Base-by-base conservation (phyloP, 148 eudicot genomes). In the Vaccinium corymbosum region DNA sequence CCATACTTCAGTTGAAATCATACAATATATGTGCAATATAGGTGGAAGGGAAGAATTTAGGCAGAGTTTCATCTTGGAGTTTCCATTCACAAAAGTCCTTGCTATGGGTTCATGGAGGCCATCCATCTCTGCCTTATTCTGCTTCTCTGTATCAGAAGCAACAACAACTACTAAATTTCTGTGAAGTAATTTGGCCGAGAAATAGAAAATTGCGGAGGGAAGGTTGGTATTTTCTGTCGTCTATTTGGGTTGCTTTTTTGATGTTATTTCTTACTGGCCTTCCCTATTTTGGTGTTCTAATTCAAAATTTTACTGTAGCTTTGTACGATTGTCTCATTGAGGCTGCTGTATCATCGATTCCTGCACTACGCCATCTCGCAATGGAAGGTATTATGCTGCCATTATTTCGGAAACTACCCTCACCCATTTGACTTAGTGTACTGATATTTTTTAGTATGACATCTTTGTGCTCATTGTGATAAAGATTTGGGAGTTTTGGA, bases 81-180 rank as follows among this genome's bases (percentile, higher is more conserved):
- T 87, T 94, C 25, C 84, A 80, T 80, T 93, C 92, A 7, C 89
- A 90, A 83, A 95, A 92, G 89, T 94, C 98, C 52, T 85, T 97
- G 92, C 89, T 97, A 16, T 97, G 98, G 99, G 86, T 85, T 11
- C 90, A 93, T 87, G 99, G 98, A 51, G 99, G 99, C 70, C 99
- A 97, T 89, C 99, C 99, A 19, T 76, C 84, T 81, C 55, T 91
- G 81, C 98, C 99, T 53, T 80, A 89, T 81, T 90, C 94, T 76
- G 92, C 90, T 79, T 94, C 90, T 76, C 62, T 97, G 83, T 91
- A 89, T 81, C 80, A 91, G 77, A 90, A 90, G 86, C 93, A 92
- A 77, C 90, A 79, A 51, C 93, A 92, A 82, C 89, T 97, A 82
- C 80, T 87, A 81, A 76, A 81, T 82, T 88, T 97, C 51, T 90